Conservation (phyloP, 768 basidiomycete genomes). For the Ramaria sp. region DNA sequence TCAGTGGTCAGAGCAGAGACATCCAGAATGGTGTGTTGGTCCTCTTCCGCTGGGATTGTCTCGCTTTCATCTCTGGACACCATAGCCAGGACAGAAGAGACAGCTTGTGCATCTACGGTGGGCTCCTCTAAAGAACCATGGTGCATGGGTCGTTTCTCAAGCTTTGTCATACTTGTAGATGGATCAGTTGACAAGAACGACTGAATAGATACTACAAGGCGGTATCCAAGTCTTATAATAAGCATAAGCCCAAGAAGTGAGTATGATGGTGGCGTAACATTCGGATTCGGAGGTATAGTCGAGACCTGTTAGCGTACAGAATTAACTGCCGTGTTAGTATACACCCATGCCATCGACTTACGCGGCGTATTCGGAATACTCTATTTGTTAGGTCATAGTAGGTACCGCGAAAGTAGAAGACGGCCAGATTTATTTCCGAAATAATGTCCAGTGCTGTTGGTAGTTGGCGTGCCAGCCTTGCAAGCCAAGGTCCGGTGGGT, state of each 20-base stretch:
- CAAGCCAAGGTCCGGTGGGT: conserved; percentile 20
- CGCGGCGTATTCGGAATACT: conserved; percentile 57
- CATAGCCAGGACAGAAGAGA: conserved; percentile 43
- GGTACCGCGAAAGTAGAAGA: conserved; percentile 72
- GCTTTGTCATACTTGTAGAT: conserved; percentile 11
- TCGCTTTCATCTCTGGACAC: conserved; percentile 42
- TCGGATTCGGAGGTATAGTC: conserved; percentile 56
- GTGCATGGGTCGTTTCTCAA: conserved; percentile 16
- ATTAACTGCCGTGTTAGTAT: not conserved
- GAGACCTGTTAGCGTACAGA: conserved; percentile 43
- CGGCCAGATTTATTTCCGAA: conserved; percentile 64
- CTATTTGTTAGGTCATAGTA: conserved; percentile 69
- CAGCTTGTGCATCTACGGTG: conserved; percentile 34
- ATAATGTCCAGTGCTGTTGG: conserved; percentile 44
- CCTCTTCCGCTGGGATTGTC: conserved; percentile 53
- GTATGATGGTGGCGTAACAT: conserved; percentile 71
- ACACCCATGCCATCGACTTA: conserved; percentile 20
- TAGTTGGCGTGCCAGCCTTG: conserved; percentile 23
- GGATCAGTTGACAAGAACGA: conserved; percentile 26
- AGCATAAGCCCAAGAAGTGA: conserved; percentile 75
- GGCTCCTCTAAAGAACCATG: conserved; percentile 22
- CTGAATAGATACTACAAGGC: conserved; percentile 30
- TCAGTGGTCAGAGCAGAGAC: conserved; percentile 41
- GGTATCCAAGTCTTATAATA: conserved; percentile 49
- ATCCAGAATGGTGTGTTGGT: conserved; percentile 56